These are phyloP conservation scores for Byssoonygena ceratinophila DNA, from an alignment of 2,329 filamentous ascomycete species.

Conservation along the genomic window DNA sequence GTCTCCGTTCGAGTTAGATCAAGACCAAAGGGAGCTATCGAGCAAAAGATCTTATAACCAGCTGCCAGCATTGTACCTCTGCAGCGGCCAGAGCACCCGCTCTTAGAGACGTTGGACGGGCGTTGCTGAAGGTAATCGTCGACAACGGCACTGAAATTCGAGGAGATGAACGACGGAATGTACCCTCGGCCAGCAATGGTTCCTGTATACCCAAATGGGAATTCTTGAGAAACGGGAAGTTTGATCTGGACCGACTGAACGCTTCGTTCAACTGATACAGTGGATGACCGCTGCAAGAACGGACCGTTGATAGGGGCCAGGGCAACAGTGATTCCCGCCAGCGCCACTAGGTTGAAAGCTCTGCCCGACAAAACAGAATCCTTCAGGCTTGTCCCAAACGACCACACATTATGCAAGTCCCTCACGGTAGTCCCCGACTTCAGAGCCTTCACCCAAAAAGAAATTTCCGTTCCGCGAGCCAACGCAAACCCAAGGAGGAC, in stretches of 20 bases:
- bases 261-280: not conserved
- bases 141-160: conserved; percentile 1
- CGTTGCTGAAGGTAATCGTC: conserved; percentile 1
- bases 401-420: not conserved
- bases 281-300: not conserved
- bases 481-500: not conserved
- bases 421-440: not conserved
- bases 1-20: not conserved
- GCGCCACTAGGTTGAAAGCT: not conserved
- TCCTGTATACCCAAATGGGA: not conserved
- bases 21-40: not conserved
- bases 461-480: not conserved
- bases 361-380: not conserved
- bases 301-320: conserved; percentile 2
- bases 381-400: conserved; percentile 2
- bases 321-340: conserved; percentile 1
- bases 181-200: not conserved
- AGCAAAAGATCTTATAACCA: not conserved
- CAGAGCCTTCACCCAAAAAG: not conserved
- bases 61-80: not conserved
- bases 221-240: not conserved
- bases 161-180: not conserved
- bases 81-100: conserved; percentile 1
- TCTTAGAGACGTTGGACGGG: not conserved
- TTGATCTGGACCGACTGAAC: not conserved